Evolutionary conservation across 805 yeast genomes (phyloP), one percentile per base, ranked within the genome.

Genomic region (Barnettozyma wickerhamii): DNA sequence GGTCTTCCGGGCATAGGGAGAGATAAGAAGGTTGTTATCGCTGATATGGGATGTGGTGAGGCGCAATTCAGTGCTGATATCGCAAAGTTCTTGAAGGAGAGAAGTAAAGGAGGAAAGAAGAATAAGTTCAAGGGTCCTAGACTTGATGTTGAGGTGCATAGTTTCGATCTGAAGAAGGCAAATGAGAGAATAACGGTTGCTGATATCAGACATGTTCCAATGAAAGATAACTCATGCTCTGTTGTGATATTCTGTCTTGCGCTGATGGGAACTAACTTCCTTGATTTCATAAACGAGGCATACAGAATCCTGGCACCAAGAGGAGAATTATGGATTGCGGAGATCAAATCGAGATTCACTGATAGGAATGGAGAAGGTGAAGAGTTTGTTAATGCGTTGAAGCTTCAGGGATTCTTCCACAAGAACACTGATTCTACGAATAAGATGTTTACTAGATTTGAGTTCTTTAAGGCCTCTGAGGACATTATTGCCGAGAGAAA

Each of bases 31-130:
- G 79, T 91, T 28, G 88, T 84, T 4, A 75, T 93, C 44, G 97
- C 98, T 0, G 99, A 93, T 65, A 91, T 93, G 98, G 99, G 99
- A 10, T 93, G 99, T 62, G 99, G 99, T 41, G 99, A 93, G 63
- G 99, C 98, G 0, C 84, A 85, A 53, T 72, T 93, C 35, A 80
- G 96, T 1, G 62, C 70, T 30, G 85, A 88, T 51, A 72, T 86
- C 37, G 68, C 68, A 37, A 69, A 72, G 9, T 74, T 75, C 51
- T 64, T 74, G 45, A 64, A 65, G 37, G 53, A 57, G 18, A 53
- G 51, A 44, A 61, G 58, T 34, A 13, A n/a, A n/a, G 35, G 30
- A 20, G 40, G 40, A 24, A 58, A 56, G 45, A 64, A 65, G 39
- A 55, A 54, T 13, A 51, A 48, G 57, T 32, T 39, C 20, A 72